A percentile compares a stretch with the other conserved stretches of the same genome.
These are phyloP conservation scores for Suaeda aralocaspica DNA, from an alignment of 148 eudicot species.

Conservation along the genomic window DNA sequence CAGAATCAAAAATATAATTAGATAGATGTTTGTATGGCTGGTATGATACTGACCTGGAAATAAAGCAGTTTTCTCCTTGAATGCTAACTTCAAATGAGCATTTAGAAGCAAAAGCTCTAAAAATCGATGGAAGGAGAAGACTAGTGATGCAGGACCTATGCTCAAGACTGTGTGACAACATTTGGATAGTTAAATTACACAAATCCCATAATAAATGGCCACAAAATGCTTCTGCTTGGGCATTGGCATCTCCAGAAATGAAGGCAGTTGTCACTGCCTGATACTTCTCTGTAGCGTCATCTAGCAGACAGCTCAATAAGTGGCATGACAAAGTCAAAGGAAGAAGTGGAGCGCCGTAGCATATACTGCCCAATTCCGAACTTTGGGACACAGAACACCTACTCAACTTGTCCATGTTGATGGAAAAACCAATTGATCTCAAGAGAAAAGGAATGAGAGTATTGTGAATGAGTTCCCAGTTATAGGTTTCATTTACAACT, in stretches of 20 bases:
- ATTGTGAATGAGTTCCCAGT: constrained; percentile 62
- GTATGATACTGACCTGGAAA: constrained; percentile 51
- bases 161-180: constrained; percentile 71
- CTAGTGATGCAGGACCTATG: constrained; percentile 69
- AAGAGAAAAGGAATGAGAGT: constrained; percentile 61
- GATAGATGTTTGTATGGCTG: not conserved
- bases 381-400: constrained; percentile 25
- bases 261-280: constrained; percentile 27
- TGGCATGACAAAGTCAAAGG: constrained; percentile 63
- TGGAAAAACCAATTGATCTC: constrained; percentile 54
- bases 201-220: constrained; percentile 68
- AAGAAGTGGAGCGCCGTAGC: constrained; percentile 21
- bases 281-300: constrained; percentile 47
- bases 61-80: constrained; percentile 38
- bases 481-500: constrained; percentile 55
- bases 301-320: constrained; percentile 50
- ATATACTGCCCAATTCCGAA: constrained; percentile 13
- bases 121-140: constrained; percentile 64
- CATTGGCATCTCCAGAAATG: constrained; percentile 22
- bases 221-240: constrained; percentile 35
- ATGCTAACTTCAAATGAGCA: constrained; percentile 43
- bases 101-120: constrained; percentile 46
- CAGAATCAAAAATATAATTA: constrained; percentile 7
- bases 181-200: constrained; percentile 52
- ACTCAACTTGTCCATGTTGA: constrained; percentile 67